Evolutionary conservation across 352 stramenopile species (phyloP), one percentile per base, ranked within the genome.

Genomic region (Plasmopara halstedii): DNA sequence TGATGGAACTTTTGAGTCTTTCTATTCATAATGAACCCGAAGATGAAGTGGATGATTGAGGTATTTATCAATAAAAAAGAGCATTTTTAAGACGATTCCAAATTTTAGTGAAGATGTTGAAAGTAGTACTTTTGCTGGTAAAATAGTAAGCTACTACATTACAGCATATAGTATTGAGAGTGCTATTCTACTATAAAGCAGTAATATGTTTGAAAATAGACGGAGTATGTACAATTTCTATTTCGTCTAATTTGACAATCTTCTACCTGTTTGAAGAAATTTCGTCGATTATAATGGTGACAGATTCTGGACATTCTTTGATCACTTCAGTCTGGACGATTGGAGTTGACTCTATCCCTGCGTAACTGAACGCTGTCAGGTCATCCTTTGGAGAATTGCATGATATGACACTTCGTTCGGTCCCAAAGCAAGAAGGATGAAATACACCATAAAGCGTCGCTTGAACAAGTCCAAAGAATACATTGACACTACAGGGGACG

Each of bases 1-100:
- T 92, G 43, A 92, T 92, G 77, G 77, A 92, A 53, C 52, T 92
- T 26, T 46, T 89, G 37, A 87, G 77, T 50, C 25, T 87, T 18
- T 89, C 80, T 0, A 81, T 88, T 41, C 70, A 88, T 37, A 59
- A 65, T 35, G 59, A 60, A 4, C 49, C 50, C 5, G 51, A 58
- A 21, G 49, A 58, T 42, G 38, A 67, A 34, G 76, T 29, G 53
- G 6, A 14, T 14, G 7, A 35, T 14, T n/a, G n/a, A 35, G 31
- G 25, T n/a, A n/a, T n/a, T n/a, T n/a, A n/a, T n/a, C n/a, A n/a
- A n/a, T n/a, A n/a, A n/a, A n/a, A n/a, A n/a, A n/a, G n/a, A n/a
- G n/a, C n/a, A n/a, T n/a, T n/a, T n/a, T n/a, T n/a, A n/a, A n/a
- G n/a, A n/a, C n/a, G n/a, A n/a, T n/a, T n/a, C n/a, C n/a, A n/a